A percentile compares a stretch with the other conserved stretches of the same genome.
These are phyloP conservation scores for Bisporella sp. DNA, from an alignment of 2,329 filamentous ascomycete genomes.

Conservation along the genomic window DNA sequence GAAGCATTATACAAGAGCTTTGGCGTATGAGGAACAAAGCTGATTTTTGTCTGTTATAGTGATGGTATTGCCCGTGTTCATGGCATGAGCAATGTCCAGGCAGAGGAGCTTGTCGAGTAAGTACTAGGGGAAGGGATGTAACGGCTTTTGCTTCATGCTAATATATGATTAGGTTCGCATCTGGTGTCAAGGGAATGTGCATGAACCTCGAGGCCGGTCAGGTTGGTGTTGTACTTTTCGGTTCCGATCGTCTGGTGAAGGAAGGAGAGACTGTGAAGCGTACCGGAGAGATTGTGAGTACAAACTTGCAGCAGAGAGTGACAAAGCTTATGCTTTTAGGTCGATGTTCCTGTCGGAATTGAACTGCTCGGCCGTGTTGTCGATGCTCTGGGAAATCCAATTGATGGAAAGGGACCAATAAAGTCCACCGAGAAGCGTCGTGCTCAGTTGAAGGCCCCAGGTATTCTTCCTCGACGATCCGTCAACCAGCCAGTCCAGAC, in stretches of 20 bases:
- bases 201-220: constrained; percentile 99
- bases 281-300: constrained; percentile 95
- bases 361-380: constrained; percentile 97
- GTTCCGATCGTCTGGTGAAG: constrained; percentile 99
- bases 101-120: constrained; percentile 99
- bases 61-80: constrained; percentile 99
- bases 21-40: constrained; percentile 2
- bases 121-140: constrained; percentile 34
- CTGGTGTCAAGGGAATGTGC: constrained; percentile 99
- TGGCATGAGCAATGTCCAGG: constrained; percentile 99
- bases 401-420: constrained; percentile 97
- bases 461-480: constrained; percentile 93
- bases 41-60: constrained; percentile 46
- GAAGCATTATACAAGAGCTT: too few species aligned
- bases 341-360: constrained; percentile 89
- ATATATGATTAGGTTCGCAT: constrained; percentile 70
- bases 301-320: background rate
- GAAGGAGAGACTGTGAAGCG: constrained; percentile 99
- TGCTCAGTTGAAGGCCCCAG: constrained; percentile 98
- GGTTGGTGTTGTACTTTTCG: constrained; percentile 99
- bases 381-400: constrained; percentile 97
- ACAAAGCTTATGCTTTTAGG: constrained; percentile 44
- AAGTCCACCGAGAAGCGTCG: constrained; percentile 87
- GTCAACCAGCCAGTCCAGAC: constrained; percentile 99
- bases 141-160: constrained; percentile 11